Base-by-base conservation (phyloP, 768 basidiomycete species). In the Tulasnella sp. region DNA sequence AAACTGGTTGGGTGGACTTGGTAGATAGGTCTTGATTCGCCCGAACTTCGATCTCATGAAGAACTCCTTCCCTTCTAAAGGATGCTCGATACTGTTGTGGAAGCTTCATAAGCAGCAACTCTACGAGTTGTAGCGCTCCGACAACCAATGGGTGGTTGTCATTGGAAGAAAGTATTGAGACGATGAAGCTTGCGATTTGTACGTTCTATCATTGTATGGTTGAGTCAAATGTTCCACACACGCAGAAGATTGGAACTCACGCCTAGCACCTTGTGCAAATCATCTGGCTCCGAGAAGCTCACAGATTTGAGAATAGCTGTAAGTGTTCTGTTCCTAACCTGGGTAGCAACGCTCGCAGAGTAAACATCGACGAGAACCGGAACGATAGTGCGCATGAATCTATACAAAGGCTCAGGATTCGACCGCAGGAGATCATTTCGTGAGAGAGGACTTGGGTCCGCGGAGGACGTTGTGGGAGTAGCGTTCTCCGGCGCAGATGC, bases 311-410 rank as follows among this genome's bases (percentile, higher is more conserved):
- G 66, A 44, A 98, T 60, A 1, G 83, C 89, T 0, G 81, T 84
- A 56, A 98, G 69, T 0, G 90, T 88, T 69, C 93, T 92, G 37
- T 84, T 77, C 53, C 95, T 75, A 9, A 98, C 80, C 2, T 86
- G 79, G 0, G 81, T 77, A 43, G 82, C 79, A 24, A 98, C 92
- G 63, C 89, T 95, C 27, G 95, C 93, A n/a, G 92, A 85, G 65
- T 96, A 98, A n/a, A 99, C 92, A 59, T 98, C 95, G 53, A 98
- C 81, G 49, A 99, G 74, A 49, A 95, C 89, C 0, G 95, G 95
- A 0, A 96, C 81, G 59, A 90, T 78, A 29, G 93, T 70, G 41
- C 78, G 77, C 76, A 92, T 86, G 65, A 91, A 98, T 13, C 79
- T 76, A 16, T 76, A 78, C 43, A 92, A 82, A 24, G 88, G 77